A percentile compares a stretch with the other conserved stretches of the same genome.
These are phyloP conservation scores for Kwoniella mangroviensis DNA, from an alignment of 768 basidiomycete genomes.

Conservation along the genomic window DNA sequence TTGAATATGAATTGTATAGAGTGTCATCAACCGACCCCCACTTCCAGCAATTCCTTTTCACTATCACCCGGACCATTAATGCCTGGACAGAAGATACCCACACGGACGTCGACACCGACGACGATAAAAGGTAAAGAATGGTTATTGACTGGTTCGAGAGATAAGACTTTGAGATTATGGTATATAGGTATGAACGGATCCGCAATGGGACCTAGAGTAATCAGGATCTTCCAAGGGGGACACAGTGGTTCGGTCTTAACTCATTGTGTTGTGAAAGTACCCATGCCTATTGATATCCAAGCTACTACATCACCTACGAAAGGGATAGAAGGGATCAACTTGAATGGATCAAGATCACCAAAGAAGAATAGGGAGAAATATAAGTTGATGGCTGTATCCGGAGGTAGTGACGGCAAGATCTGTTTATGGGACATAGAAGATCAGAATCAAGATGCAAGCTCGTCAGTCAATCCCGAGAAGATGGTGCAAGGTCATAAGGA, in stretches of 20 bases:
- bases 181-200: slow-evolving; percentile 9
- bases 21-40: slow-evolving; percentile 2
- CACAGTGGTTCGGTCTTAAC: slow-evolving; percentile 52
- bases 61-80: neutral
- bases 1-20: slow-evolving; percentile 16
- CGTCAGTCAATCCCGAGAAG: slow-evolving; percentile 34
- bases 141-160: slow-evolving; percentile 55
- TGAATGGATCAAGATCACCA: neutral
- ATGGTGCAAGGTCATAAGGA: slow-evolving; percentile 45
- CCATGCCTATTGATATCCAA: neutral
- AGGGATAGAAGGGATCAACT: neutral
- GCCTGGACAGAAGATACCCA: slow-evolving; percentile 8
- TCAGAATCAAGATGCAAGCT: slow-evolving; percentile 17
- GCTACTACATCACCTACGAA: neutral
- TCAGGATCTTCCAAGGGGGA: slow-evolving; percentile 52
- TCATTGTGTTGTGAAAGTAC: slow-evolving; percentile 24
- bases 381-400: slow-evolving; percentile 41
- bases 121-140: slow-evolving; percentile 44
- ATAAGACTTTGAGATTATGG: slow-evolving; percentile 53
- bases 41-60: neutral
- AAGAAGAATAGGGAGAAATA: neutral
- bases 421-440: slow-evolving; percentile 53
- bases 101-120: neutral
- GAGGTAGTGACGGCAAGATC: slow-evolving; percentile 53
- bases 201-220: slow-evolving; percentile 34